A percentile compares a stretch with the other conserved stretches of the same genome.
Conservation (phyloP, 164 flowering plant genomes). For the Taxillus chinensis region DNA sequence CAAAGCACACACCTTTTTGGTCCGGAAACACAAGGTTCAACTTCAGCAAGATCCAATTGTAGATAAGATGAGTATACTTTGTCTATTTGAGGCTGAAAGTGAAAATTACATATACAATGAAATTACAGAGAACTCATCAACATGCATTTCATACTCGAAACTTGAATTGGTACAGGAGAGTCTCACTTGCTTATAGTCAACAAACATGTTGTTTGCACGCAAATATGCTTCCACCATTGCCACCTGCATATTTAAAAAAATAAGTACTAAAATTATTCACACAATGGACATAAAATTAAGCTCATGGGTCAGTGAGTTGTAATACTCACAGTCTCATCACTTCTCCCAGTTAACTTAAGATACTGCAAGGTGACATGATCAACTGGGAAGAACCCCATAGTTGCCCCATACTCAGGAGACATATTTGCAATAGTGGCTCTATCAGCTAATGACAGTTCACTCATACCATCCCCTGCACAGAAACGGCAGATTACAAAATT, state of each 20-base stretch:
- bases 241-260: constrained; percentile 29
- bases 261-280: not conserved
- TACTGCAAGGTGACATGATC: constrained; percentile 88
- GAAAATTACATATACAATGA: not conserved
- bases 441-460: constrained; percentile 74
- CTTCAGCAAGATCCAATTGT: constrained; percentile 58
- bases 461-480: constrained; percentile 73
- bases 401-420: constrained; percentile 99
- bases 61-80: constrained; percentile 78
- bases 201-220: constrained; percentile 82
- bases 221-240: constrained; percentile 80
- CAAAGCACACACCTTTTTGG: constrained; percentile 60
- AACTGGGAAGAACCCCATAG: constrained; percentile 98
- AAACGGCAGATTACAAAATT: not conserved
- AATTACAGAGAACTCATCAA: not conserved
- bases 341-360: constrained; percentile 84
- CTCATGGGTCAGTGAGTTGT: not conserved
- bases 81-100: constrained; percentile 65
- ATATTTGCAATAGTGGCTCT: constrained; percentile 94
- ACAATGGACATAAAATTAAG: not conserved
- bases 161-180: not conserved
- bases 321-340: constrained; percentile 78
- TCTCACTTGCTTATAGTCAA: constrained; percentile 69
- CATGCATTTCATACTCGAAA: not conserved
- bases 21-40: constrained; percentile 88